Evolutionary conservation across 129 eudicot genomes (phyloP).

Genomic region (Centella asiatica): DNA sequence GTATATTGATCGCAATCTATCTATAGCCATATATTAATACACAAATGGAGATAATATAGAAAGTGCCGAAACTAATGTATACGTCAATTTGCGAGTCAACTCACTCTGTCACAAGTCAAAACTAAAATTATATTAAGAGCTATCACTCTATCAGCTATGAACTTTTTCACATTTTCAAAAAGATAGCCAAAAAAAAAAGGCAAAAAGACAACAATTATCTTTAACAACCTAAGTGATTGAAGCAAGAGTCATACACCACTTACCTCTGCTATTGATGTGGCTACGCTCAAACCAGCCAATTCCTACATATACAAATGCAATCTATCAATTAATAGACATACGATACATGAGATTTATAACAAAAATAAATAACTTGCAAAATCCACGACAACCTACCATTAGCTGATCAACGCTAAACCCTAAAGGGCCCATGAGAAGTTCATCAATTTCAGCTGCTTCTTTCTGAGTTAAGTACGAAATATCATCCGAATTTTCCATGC

Average conservation of each 20-base stretch:
- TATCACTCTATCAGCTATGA: too few species aligned
- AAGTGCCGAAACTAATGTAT: too few species aligned
- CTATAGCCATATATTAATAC: too few species aligned
- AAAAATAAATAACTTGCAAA: not conserved
- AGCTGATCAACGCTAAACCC: conserved; percentile 98
- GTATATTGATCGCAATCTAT: too few species aligned
- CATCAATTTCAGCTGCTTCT: conserved; percentile 90
- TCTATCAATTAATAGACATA: not conserved
- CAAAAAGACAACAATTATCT: too few species aligned
- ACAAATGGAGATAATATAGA: too few species aligned
- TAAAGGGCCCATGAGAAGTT: conserved; percentile 87
- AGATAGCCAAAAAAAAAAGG: too few species aligned
- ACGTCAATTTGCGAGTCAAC: too few species aligned
- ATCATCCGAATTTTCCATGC: conserved; percentile 27
- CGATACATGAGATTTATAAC: not conserved
- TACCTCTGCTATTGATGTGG: conserved; percentile 88
- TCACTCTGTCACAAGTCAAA: too few species aligned
- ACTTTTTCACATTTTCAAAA: too few species aligned
- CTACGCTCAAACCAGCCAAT: conserved; percentile 97
- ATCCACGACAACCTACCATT: conserved; percentile 40
- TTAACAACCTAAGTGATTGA: not conserved
- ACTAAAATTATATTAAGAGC: too few species aligned
- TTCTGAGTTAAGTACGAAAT: conserved; percentile 67
- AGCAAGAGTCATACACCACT: conserved; percentile 4
- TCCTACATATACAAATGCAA: conserved; percentile 45